Evolutionary conservation across 495 filamentous ascomycete genomes (phyloP).

Genomic region (Jackrogersella minutella): DNA sequence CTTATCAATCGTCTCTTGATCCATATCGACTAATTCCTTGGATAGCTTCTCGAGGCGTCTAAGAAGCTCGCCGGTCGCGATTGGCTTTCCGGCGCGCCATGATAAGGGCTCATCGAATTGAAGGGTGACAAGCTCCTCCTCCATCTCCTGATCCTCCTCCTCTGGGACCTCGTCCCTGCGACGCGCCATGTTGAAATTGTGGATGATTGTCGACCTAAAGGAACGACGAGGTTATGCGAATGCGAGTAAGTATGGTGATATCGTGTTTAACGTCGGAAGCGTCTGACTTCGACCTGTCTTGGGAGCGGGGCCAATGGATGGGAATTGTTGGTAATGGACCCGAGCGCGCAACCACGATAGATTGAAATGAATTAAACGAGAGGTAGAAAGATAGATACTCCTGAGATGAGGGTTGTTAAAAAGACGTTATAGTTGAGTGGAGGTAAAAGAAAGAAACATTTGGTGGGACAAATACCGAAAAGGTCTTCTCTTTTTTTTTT

Average conservation of each 20-base stretch:
- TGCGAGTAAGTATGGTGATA: background rate
- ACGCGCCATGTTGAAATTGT: conserved; percentile 35
- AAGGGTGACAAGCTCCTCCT: conserved; percentile 53
- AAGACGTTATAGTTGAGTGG: no score
- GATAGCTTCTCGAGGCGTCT: conserved; percentile 79
- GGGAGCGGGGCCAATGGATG: conserved; percentile 22
- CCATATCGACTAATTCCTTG: conserved; percentile 83
- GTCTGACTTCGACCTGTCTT: conserved; percentile 7
- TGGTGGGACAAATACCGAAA: conserved; percentile 35
- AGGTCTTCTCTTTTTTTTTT: conserved; percentile 5
- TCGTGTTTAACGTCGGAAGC: conserved; percentile 7
- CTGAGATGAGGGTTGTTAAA: no score
- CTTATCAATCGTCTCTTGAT: conserved; percentile 85
- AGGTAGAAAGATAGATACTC: background rate
- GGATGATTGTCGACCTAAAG: background rate
- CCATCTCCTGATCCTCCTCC: conserved; percentile 47
- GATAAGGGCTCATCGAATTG: conserved; percentile 86
- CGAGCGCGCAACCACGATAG: conserved; percentile 14
- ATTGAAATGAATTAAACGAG: conserved; percentile 22
- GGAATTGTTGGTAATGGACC: background rate
- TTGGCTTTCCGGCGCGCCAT: conserved; percentile 91
- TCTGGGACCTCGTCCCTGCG: conserved; percentile 46
- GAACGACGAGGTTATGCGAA: background rate
- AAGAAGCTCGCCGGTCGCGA: conserved; percentile 82
- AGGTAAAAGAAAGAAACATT: conserved; percentile 1